These are phyloP conservation scores for Podospora tetraspora DNA, from an alignment of 495 filamentous ascomycete species.

Conservation along the genomic window DNA sequence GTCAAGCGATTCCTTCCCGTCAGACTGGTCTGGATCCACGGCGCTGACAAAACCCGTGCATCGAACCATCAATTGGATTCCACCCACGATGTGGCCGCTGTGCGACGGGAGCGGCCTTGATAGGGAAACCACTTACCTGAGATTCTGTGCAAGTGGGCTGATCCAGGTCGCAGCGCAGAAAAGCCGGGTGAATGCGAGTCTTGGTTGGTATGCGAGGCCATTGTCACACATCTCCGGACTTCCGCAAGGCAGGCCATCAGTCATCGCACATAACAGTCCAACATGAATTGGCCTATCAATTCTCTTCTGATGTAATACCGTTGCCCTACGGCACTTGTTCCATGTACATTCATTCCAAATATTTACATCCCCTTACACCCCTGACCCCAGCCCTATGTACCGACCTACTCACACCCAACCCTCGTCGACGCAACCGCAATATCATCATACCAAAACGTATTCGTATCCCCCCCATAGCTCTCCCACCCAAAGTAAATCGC, in stretches of 20 bases:
- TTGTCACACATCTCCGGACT: background rate
- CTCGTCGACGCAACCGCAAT: conserved; percentile 40
- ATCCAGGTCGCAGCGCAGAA: background rate
- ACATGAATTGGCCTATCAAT: background rate
- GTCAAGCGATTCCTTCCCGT: background rate
- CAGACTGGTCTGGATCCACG: background rate
- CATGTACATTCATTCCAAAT: background rate
- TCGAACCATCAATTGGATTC: background rate
- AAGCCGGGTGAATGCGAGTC: background rate
- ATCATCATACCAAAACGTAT: conserved; percentile 58
- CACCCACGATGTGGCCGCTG: background rate
- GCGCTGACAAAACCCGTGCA: background rate
- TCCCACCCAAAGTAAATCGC: conserved; percentile 58
- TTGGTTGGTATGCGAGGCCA: background rate
- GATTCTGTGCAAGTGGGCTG: background rate
- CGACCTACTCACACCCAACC: conserved; percentile 39
- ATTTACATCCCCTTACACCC: background rate
- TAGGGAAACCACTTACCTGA: background rate
- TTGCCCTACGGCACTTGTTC: background rate
- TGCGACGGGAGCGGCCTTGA: background rate
- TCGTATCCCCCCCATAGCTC: conserved; percentile 51
- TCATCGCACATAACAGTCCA: background rate
- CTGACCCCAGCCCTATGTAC: background rate
- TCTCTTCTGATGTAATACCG: background rate
- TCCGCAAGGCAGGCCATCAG: background rate